phyloP scores from a whole-genome alignment of 768 basidiomycete genomes.

The Russula emetica region DNA sequence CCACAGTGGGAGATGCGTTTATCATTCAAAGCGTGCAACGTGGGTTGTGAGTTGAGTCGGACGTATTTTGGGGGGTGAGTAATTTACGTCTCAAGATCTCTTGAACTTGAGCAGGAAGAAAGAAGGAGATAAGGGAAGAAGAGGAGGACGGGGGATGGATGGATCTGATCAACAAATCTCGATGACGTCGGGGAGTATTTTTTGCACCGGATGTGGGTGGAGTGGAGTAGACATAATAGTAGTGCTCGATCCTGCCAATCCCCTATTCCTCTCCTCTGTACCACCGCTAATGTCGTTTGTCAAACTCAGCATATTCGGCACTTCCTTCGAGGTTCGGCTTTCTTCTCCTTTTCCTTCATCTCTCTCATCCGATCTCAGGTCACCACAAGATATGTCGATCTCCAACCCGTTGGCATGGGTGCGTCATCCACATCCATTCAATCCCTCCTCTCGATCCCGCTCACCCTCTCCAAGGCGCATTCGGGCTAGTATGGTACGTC shows the following conservation, averaged over 20 bases:
- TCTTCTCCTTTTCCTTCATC: constrained; percentile 2
- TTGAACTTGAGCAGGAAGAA: not conserved
- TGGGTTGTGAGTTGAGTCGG: not conserved
- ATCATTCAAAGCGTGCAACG: not conserved
- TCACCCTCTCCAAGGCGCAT: constrained; percentile 66
- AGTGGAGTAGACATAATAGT: not conserved
- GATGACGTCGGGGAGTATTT: constrained; percentile 7
- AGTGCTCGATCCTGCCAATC: not conserved
- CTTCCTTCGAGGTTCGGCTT: constrained; percentile 79
- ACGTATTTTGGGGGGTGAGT: not conserved
- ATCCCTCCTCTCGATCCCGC: constrained; percentile 1
- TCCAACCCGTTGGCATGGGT: constrained; percentile 99
- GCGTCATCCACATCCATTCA: constrained; percentile 35
- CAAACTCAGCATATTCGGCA: constrained; percentile 97
- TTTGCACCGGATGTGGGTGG: not conserved
- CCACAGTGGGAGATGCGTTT: constrained; percentile 8
- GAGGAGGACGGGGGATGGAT: not conserved
- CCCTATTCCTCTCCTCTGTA: constrained; percentile 18
- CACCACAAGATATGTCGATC: constrained; percentile 97
- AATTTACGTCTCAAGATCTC: constrained; percentile 6
- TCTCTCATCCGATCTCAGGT: constrained; percentile 50
- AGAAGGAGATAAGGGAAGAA: not conserved
- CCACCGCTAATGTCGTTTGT: constrained; percentile 74
- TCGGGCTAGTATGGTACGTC: constrained; percentile 90
- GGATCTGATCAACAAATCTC: not conserved